Evolutionary conservation across 2,329 filamentous ascomycete species (phyloP).

Genomic region (Aspergillus pseudotamarii): DNA sequence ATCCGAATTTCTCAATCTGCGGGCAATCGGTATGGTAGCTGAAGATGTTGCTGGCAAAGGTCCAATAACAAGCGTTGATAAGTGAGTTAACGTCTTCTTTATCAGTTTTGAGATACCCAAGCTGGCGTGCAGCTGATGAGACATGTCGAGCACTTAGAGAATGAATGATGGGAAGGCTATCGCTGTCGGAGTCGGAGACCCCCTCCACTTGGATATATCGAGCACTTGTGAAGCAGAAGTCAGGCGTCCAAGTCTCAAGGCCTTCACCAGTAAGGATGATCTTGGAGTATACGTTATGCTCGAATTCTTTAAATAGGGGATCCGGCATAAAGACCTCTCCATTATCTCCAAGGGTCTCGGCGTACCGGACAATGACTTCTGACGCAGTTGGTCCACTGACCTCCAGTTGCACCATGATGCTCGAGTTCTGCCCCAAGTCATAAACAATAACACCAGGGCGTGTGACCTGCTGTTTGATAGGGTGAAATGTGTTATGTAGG

Average conservation of each 20-base stretch:
- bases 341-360: constrained; percentile 21
- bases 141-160: constrained; percentile 24
- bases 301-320: constrained; percentile 28
- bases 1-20: constrained; percentile 53
- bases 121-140: constrained; percentile 24
- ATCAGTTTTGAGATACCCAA: constrained; percentile 26
- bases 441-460: constrained; percentile 20
- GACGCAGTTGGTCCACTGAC: constrained; percentile 21
- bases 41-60: constrained; percentile 48
- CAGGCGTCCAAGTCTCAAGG: constrained; percentile 24
- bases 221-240: constrained; percentile 29
- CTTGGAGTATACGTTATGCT: constrained; percentile 25
- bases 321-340: constrained; percentile 28
- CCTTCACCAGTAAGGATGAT: constrained; percentile 23
- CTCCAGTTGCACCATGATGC: constrained; percentile 21
- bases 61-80: constrained; percentile 49
- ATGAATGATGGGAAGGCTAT: constrained; percentile 19
- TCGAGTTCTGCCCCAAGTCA: constrained; percentile 28
- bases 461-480: constrained; percentile 15
- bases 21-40: constrained; percentile 54
- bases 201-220: constrained; percentile 29
- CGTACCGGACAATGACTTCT: constrained; percentile 22
- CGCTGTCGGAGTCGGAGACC: constrained; percentile 12
- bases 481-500: constrained; percentile 25
- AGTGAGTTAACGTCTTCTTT: constrained; percentile 26